Evolutionary conservation across 371 early-diverging fungal genomes (phyloP).

Genomic region (Mucor lusitanicus): DNA sequence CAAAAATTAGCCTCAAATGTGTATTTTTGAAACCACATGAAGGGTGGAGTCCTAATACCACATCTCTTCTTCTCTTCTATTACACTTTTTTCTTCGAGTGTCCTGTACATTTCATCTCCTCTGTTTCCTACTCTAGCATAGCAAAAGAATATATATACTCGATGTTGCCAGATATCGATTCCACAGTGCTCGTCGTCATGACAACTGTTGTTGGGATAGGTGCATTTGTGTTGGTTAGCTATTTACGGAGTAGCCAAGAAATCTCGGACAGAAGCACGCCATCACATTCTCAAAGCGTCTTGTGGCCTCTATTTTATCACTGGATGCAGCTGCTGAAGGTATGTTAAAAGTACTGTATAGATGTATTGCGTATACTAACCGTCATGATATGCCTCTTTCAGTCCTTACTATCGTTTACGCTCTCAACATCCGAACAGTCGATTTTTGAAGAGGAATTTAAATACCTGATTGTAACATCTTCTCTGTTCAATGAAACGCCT

Average conservation of each 20-base stretch:
- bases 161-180: neutral
- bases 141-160: neutral
- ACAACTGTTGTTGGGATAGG: neutral
- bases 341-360: neutral
- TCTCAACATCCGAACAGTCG: conserved; percentile 57
- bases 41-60: neutral
- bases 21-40: neutral
- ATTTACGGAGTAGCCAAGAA: neutral
- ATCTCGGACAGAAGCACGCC: neutral
- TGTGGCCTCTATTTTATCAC: neutral
- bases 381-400: conserved; percentile 1
- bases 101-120: neutral
- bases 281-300: neutral
- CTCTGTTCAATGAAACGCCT: conserved; percentile 54
- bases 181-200: neutral
- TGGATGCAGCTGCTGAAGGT: neutral
- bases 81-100: neutral
- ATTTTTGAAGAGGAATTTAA: conserved; percentile 71
- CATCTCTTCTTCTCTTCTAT: neutral
- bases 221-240: neutral
- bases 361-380: neutral
- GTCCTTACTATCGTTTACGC: conserved; percentile 33
- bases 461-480: conserved; percentile 66
- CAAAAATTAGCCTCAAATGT: neutral
- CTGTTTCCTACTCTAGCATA: neutral